phyloP scores from a whole-genome alignment of 768 basidiomycete genomes.

The Mycena albidolilacea region DNA sequence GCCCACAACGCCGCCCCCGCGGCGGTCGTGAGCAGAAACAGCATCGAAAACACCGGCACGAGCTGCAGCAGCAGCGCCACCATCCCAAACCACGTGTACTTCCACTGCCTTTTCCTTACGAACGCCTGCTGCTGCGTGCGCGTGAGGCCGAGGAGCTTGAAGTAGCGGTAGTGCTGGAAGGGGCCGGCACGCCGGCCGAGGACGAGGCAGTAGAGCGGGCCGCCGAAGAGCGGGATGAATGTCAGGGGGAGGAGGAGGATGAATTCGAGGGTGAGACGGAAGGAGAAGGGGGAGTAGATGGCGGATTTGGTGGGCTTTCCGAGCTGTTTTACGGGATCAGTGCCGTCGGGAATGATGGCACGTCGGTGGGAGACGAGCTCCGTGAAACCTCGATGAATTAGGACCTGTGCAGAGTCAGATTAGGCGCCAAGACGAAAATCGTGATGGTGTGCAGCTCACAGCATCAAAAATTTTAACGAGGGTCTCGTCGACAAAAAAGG shows the following conservation, averaged over 20 bases:
- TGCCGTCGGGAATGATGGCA: slow-evolving; percentile 21
- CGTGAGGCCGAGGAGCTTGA: slow-evolving; percentile 35
- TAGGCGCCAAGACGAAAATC: not conserved
- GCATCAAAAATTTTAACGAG: slow-evolving; percentile 41
- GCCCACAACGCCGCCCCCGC: slow-evolving; percentile 39
- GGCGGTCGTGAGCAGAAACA: slow-evolving; percentile 38
- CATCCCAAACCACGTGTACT: slow-evolving; percentile 41
- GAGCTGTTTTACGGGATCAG: slow-evolving; percentile 35
- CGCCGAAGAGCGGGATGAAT: slow-evolving; percentile 38
- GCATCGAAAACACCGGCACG: slow-evolving; percentile 30
- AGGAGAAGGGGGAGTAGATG: slow-evolving; percentile 40
- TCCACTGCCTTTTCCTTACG: slow-evolving; percentile 32
- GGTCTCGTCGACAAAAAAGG: slow-evolving; percentile 39
- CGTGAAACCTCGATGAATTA: slow-evolving; percentile 32
- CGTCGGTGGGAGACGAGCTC: slow-evolving; percentile 35
- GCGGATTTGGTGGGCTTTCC: slow-evolving; percentile 34
- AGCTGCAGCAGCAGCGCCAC: slow-evolving; percentile 37
- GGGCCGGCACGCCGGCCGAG: slow-evolving; percentile 37
- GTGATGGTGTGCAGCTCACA: slow-evolving; percentile 6
- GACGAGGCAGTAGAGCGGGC: slow-evolving; percentile 40
- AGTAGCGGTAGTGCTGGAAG: slow-evolving; percentile 40
- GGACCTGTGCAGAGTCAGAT: slow-evolving; percentile 23
- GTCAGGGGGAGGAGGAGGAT: slow-evolving; percentile 39
- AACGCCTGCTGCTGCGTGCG: slow-evolving; percentile 13
- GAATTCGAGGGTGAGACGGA: slow-evolving; percentile 40